Base-by-base conservation (phyloP, 257 asterid genomes). In the Thymus mandschuricus region DNA sequence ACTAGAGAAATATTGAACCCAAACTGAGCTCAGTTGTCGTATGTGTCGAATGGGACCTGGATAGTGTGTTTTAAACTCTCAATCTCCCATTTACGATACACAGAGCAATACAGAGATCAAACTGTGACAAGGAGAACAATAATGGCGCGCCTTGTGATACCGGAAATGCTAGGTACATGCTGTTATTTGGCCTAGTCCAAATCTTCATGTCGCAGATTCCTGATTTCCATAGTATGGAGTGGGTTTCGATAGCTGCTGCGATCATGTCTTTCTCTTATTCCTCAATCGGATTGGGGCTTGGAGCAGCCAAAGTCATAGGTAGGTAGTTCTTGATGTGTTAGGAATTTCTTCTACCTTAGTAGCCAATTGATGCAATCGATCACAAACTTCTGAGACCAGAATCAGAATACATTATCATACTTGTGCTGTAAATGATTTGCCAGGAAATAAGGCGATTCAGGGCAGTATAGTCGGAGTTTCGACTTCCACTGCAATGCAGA, bases 261-360 rank as follows among this genome's bases (percentile, higher is more conserved):
- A 64, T 83, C 70, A 91, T 91, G 97, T 93, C 98, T n/a, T 86
- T 93, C 73, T 27, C 89, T 33, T 93, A 93, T 76, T 82, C 98
- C 66, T 83, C 81, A 43, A 87, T 91, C 3, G 98, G 96, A 63
- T 72, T 96, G 40, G 96, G 88, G 6, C 95, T 93, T 34, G 96
- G 97, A 60, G 82, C 91, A 64, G 89, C 94, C 62, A 82, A 81
- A 81, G 81, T 85, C 70, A 73, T 86, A 48, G 91, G 98, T 88
- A 77, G 28, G 98, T 88, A 79, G n/a, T 35, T 30, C 56, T 11
- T 45, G 12, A 15, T 3, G 11, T 56, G 50, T 54, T 49, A 21
- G 0, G 43, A 10, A 11, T 40, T 8, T 27, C 11, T 21, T 70
- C 30, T 55, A 34, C 60, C 29, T 8, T 60, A 48, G 51, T 45